Percentiles rank a stretch among this genome's conserved stretches.
phyloP scores from a whole-genome alignment of 2,329 filamentous ascomycete species.

The Dendrostoma leiphaemia region DNA sequence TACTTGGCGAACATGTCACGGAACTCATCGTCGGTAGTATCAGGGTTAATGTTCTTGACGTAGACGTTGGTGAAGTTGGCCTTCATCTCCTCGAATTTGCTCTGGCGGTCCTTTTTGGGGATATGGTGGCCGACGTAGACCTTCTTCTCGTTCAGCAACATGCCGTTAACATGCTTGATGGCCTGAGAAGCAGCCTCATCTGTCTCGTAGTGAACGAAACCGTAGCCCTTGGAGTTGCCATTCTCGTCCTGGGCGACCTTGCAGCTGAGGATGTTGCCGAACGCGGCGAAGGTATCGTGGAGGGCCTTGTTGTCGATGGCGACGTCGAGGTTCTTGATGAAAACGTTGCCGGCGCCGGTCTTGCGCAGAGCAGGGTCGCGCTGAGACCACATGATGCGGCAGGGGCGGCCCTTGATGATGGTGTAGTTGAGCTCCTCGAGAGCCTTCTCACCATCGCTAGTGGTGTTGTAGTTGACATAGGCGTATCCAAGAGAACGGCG shows the following conservation, averaged over 20 bases:
- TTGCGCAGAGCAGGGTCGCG: conserved; percentile 98
- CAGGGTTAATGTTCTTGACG: conserved; percentile 92
- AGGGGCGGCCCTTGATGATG: conserved; percentile 95
- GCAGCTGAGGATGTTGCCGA: conserved; percentile 98
- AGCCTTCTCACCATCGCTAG: conserved; percentile 92
- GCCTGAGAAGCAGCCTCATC: conserved; percentile 94
- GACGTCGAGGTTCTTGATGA: conserved; percentile 99
- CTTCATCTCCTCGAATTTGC: conserved; percentile 99
- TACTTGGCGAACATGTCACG: conserved; percentile 87
- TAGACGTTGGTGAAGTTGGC: conserved; percentile 99
- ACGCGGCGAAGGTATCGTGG: conserved; percentile 97
- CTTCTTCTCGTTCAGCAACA: conserved; percentile 99
- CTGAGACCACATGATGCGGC: conserved; percentile 99
- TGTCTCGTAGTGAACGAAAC: conserved; percentile 99
- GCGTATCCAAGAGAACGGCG: conserved; percentile 98
- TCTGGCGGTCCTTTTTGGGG: conserved; percentile 99
- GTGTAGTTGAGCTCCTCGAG: conserved; percentile 99
- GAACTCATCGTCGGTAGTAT: conserved; percentile 92
- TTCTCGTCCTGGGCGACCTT: conserved; percentile 98
- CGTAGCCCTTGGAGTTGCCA: conserved; percentile 96
- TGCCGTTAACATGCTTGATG: conserved; percentile 99
- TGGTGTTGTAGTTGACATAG: conserved; percentile 99
- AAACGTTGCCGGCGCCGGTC: conserved; percentile 98
- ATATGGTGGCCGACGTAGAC: conserved; percentile 99
- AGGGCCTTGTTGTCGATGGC: conserved; percentile 99